Conservation (phyloP, 768 basidiomycete species). For the Vararia minispora region DNA sequence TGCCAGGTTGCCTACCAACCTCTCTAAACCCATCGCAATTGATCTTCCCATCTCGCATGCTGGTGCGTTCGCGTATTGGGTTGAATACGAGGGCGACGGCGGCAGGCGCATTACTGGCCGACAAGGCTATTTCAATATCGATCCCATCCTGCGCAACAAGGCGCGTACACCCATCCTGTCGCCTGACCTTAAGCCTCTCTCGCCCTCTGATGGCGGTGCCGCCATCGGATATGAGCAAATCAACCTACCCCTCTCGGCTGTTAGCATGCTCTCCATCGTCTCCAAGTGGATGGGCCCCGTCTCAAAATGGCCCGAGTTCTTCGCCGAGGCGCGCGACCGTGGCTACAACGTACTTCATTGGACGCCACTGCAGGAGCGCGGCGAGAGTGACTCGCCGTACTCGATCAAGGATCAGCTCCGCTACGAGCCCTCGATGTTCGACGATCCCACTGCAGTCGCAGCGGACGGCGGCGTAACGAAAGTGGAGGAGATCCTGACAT, state of each 20-base stretch:
- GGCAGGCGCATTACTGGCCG: conserved; percentile 67
- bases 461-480: conserved; percentile 41
- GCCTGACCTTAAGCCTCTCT: conserved; percentile 36
- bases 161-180: conserved; percentile 67
- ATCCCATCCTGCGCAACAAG: conserved; percentile 74
- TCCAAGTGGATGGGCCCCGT: conserved; percentile 98
- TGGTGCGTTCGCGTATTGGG: conserved; percentile 90
- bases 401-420: conserved; percentile 80
- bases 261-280: conserved; percentile 81
- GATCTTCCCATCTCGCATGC: conserved; percentile 95
- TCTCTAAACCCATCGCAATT: conserved; percentile 85
- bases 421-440: conserved; percentile 73
- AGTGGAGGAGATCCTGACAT: conserved; percentile 52
- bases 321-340: conserved; percentile 73
- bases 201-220: conserved; percentile 41
- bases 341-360: conserved; percentile 99
- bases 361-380: conserved; percentile 88
- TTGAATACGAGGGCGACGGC: conserved; percentile 73
- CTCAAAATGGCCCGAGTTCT: conserved; percentile 64
- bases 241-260: conserved; percentile 76
- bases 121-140: conserved; percentile 93
- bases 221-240: conserved; percentile 38
- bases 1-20: conserved; percentile 68
- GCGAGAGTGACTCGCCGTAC: conserved; percentile 85
- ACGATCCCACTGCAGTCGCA: conserved; percentile 21